phyloP scores from a whole-genome alignment of 805 yeast genomes.

The Zygoascus ofunaensis region DNA sequence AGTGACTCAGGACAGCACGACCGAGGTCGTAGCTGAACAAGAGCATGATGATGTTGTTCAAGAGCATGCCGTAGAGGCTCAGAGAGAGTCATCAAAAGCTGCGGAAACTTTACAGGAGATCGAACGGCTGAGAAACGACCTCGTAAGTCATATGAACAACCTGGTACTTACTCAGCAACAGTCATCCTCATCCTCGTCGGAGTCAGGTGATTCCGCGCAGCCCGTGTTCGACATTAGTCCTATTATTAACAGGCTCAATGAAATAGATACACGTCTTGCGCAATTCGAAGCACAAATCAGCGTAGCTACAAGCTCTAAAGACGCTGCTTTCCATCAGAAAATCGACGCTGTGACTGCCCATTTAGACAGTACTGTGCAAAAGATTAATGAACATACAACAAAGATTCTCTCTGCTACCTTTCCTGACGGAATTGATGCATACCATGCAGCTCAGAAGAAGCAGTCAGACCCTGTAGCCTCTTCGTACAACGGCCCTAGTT shows the following conservation, averaged over 20 bases:
- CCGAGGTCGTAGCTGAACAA: not conserved
- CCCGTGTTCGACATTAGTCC: not conserved
- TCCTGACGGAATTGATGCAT: conserved; percentile 14
- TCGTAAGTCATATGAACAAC: not conserved
- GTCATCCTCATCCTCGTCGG: not conserved
- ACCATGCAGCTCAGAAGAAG: not conserved
- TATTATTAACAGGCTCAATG: not conserved
- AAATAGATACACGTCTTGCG: not conserved
- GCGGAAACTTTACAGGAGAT: not conserved
- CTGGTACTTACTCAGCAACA: not conserved
- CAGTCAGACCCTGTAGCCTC: conserved; percentile 13
- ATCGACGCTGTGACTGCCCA: conserved; percentile 11
- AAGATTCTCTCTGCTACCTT: conserved; percentile 1
- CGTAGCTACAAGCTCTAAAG: not conserved
- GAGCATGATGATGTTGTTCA: not conserved
- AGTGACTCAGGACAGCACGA: not conserved
- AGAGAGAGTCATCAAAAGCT: too few relatives aligned
- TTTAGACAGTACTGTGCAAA: conserved; percentile 15
- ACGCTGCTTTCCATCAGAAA: conserved; percentile 12
- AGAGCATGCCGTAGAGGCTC: not conserved
- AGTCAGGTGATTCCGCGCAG: not conserved
- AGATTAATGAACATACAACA: conserved; percentile 23
- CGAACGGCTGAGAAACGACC: not conserved
- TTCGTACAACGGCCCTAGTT: conserved; percentile 21
- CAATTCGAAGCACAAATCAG: not conserved